Evolutionary conservation across 805 yeast species (phyloP).

Genomic region (Ogataea degrootiae): DNA sequence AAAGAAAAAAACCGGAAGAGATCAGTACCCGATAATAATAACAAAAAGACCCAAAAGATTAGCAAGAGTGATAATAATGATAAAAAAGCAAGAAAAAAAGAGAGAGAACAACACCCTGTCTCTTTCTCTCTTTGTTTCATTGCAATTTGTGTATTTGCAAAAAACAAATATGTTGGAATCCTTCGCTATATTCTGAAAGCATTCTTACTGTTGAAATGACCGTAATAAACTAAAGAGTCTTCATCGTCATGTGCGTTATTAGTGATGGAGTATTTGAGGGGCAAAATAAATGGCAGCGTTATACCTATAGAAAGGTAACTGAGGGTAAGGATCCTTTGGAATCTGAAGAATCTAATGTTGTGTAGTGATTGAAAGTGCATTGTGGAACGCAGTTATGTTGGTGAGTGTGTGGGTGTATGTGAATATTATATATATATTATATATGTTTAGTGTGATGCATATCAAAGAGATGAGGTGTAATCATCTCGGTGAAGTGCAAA

Average conservation of each 20-base stretch:
- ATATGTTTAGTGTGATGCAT: too few species aligned
- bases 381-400: background rate
- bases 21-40: too few species aligned
- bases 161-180: background rate
- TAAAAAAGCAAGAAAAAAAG: background rate
- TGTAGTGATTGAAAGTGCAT: conserved; percentile 4
- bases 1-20: too few species aligned
- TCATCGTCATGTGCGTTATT: conserved; percentile 2
- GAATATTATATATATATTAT: too few species aligned
- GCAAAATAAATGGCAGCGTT: conserved; percentile 32
- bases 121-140: background rate
- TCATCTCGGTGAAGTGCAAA: too few species aligned
- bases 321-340: conserved; percentile 23
- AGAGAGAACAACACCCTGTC: too few species aligned
- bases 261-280: conserved; percentile 25
- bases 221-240: conserved; percentile 15
- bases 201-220: conserved; percentile 27
- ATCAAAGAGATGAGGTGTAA: too few species aligned
- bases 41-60: conserved; percentile 62
- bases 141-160: background rate
- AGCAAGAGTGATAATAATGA: conserved; percentile 40
- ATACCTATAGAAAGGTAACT: conserved; percentile 31
- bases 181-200: conserved; percentile 27
- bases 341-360: background rate
- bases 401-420: too few species aligned